Evolutionary conservation across 176 grass and related monocot genomes (phyloP).

Genomic region (Eleusine indica): DNA sequence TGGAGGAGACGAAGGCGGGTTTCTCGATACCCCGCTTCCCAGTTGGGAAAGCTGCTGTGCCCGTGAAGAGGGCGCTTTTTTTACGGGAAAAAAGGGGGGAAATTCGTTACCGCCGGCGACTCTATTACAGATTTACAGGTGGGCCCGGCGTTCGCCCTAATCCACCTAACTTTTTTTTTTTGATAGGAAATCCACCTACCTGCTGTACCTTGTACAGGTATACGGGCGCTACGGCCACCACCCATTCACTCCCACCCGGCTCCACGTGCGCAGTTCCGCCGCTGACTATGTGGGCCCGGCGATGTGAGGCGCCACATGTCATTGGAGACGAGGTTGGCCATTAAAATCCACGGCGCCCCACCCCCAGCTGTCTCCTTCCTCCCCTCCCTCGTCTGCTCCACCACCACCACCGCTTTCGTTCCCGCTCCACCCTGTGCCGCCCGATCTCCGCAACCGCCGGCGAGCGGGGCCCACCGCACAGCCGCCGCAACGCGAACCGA

Average conservation of each 20-base stretch:
- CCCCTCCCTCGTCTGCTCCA: conserved; percentile 27
- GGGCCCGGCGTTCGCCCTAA: neutral
- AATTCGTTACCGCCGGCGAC: neutral
- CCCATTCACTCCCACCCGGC: neutral
- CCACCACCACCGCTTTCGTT: conserved; percentile 18
- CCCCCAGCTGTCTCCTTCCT: conserved; percentile 4
- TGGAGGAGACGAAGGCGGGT: neutral
- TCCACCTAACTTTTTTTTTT: neutral
- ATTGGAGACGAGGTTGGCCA: neutral
- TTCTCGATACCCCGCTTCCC: neutral
- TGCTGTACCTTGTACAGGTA: neutral
- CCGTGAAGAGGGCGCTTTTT: neutral
- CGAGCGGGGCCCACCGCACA: neutral
- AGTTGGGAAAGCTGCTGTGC: neutral
- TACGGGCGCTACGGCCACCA: conserved; percentile 3
- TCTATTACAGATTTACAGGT: neutral
- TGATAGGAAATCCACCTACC: neutral
- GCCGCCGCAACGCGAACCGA: neutral
- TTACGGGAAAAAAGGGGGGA: neutral
- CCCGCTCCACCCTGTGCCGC: conserved; percentile 24
- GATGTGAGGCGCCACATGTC: neutral
- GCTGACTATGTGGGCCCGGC: neutral
- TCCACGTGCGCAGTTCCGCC: neutral
- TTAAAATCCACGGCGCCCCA: conserved; percentile 26
- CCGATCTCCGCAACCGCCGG: conserved; percentile 38